phyloP scores from a whole-genome alignment of 106 monocot species.

The Allium sativum region DNA sequence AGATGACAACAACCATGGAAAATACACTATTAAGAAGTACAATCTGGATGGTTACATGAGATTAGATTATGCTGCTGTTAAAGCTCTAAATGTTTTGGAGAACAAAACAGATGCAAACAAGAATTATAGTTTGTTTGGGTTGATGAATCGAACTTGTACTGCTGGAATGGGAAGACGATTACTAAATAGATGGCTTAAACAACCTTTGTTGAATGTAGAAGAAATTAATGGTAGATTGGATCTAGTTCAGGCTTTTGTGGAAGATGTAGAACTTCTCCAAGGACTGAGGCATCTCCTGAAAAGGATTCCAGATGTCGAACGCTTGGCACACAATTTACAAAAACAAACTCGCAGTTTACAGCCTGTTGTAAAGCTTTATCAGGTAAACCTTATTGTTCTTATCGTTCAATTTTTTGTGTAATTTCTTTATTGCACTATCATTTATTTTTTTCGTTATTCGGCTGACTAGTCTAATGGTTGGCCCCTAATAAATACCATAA shows the following conservation, averaged over 20 bases:
- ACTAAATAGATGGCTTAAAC: conserved; percentile 92
- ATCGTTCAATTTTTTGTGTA: too few relatives aligned
- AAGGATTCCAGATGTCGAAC: conserved; percentile 81
- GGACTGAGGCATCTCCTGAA: conserved; percentile 73
- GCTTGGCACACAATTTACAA: conserved; percentile 57
- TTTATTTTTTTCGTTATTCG: too few relatives aligned
- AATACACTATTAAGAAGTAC: conserved; percentile 73
- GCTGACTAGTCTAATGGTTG: too few relatives aligned
- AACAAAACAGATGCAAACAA: conserved; percentile 92
- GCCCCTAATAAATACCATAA: too few relatives aligned
- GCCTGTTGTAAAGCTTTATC: conserved; percentile 92
- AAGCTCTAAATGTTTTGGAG: conserved; percentile 87
- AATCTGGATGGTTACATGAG: conserved; percentile 85
- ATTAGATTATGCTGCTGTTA: conserved; percentile 88
- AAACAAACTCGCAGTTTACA: conserved; percentile 57
- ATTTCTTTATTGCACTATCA: conserved; percentile 1
- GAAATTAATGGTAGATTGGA: conserved; percentile 78
- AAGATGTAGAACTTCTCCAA: conserved; percentile 75
- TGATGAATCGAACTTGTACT: conserved; percentile 97
- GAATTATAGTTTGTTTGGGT: conserved; percentile 93
- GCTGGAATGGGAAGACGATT: conserved; percentile 97
- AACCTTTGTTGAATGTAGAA: conserved; percentile 71
- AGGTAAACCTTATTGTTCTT: conserved; percentile 38
- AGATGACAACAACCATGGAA: conserved; percentile 82
- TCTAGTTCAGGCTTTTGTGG: conserved; percentile 87